These are phyloP conservation scores for Dendrobium chrysotoxum DNA, from an alignment of 106 monocot species.

Conservation along the genomic window DNA sequence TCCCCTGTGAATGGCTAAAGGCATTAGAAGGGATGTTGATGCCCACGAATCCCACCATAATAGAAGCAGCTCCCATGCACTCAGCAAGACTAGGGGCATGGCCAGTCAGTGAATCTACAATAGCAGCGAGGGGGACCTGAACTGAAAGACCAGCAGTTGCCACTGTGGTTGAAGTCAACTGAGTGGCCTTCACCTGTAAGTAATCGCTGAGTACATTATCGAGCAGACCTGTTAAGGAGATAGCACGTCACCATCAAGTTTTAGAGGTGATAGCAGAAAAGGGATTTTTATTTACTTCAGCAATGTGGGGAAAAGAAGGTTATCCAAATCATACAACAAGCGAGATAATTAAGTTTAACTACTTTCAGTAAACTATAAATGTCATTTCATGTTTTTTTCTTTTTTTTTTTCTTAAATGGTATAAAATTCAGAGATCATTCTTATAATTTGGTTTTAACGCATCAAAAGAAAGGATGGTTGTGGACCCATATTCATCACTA, in stretches of 20 bases:
- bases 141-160: slow-evolving; percentile 93
- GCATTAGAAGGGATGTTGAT: slow-evolving; percentile 57
- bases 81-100: slow-evolving; percentile 62
- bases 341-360: no score
- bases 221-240: slow-evolving; percentile 51
- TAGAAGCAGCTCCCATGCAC: slow-evolving; percentile 62
- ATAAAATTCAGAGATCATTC: no score
- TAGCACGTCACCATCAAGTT: no score
- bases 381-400: no score
- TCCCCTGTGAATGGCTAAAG: neutral
- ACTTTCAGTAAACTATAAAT: no score
- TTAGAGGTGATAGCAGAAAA: no score
- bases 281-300: no score
- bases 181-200: slow-evolving; percentile 84
- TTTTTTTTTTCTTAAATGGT: no score
- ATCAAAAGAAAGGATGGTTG: no score
- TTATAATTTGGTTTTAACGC: no score
- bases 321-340: no score
- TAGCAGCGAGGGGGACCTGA: slow-evolving; percentile 84
- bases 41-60: slow-evolving; percentile 79
- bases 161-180: slow-evolving; percentile 79
- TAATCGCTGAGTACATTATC: slow-evolving; percentile 94
- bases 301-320: no score
- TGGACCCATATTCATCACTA: neutral
- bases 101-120: slow-evolving; percentile 70